Conservation (phyloP, 2,329 filamentous ascomycete species). For the Trichothecium sympodiale region DNA sequence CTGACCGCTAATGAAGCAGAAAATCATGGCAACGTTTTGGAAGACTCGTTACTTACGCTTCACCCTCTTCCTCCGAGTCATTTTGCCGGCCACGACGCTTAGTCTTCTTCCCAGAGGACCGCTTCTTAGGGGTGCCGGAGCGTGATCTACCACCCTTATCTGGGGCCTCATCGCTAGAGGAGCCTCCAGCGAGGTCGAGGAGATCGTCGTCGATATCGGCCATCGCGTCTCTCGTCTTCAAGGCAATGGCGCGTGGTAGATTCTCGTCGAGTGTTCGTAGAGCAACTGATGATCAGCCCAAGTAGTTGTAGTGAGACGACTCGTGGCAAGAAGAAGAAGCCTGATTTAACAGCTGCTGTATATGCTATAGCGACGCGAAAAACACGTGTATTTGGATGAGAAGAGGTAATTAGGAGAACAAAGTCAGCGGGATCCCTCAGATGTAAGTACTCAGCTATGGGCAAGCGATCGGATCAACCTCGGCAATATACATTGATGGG, state of each 20-base stretch:
- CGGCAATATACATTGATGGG: too few relatives aligned
- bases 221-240: conserved; percentile 43
- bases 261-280: too few relatives aligned
- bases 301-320: too few relatives aligned
- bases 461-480: too few relatives aligned
- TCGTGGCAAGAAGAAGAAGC: too few relatives aligned
- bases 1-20: not conserved
- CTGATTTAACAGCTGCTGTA: too few relatives aligned
- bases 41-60: conserved; percentile 23
- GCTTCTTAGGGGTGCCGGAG: conserved; percentile 34
- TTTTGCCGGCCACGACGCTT: conserved; percentile 31
- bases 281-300: too few relatives aligned
- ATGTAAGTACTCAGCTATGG: too few relatives aligned
- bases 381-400: too few relatives aligned
- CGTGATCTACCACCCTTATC: conserved; percentile 42
- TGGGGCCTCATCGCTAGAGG: conserved; percentile 47
- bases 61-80: conserved; percentile 50
- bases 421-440: too few relatives aligned
- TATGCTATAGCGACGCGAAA: too few relatives aligned
- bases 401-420: too few relatives aligned
- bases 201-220: conserved; percentile 89
- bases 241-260: not conserved
- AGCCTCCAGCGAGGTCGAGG: conserved; percentile 80
- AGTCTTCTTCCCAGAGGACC: conserved; percentile 29
- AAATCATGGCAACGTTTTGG: not conserved